Evolutionary conservation across 1,139 yeast species (phyloP).

Genomic region (Yamadazyma dushanensis): DNA sequence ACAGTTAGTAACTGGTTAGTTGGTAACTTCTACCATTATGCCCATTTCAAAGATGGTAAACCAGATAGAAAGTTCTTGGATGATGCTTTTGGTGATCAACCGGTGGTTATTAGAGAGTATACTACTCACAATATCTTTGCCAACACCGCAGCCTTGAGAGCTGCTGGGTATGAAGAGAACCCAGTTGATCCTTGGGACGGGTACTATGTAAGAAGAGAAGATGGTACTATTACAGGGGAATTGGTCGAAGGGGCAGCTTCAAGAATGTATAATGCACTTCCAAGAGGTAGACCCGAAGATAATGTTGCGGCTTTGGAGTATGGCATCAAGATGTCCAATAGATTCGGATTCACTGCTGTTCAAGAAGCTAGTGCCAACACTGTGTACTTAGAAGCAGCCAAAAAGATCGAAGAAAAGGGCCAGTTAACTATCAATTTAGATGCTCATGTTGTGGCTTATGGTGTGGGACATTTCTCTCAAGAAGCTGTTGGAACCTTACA

Average conservation of each 20-base stretch:
- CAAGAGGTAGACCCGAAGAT: constrained; percentile 20
- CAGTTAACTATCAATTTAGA: constrained; percentile 19
- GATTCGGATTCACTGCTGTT: constrained; percentile 24
- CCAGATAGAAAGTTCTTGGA: constrained; percentile 23
- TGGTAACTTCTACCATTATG: constrained; percentile 23
- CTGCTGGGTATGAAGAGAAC: constrained; percentile 24
- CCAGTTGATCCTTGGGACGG: constrained; percentile 25
- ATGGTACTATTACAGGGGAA: constrained; percentile 24
- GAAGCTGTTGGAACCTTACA: constrained; percentile 22
- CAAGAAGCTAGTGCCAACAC: constrained; percentile 24
- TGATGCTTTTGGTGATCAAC: constrained; percentile 25
- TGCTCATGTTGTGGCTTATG: constrained; percentile 23
- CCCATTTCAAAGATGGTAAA: constrained; percentile 19
- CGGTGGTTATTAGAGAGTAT: constrained; percentile 23
- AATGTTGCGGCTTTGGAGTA: constrained; percentile 20
- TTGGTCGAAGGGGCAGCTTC: constrained; percentile 25
- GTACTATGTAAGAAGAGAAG: constrained; percentile 21
- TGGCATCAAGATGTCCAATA: constrained; percentile 21
- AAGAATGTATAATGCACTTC: constrained; percentile 18
- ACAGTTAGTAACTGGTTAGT: constrained; percentile 20
- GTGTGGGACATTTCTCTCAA: constrained; percentile 23
- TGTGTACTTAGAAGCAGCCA: constrained; percentile 21
- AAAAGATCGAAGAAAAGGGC: constrained; percentile 17
- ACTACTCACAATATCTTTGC: constrained; percentile 23
- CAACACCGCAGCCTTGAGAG: constrained; percentile 23